Evolutionary conservation across 768 basidiomycete species (phyloP), one percentile per base, ranked within the genome.

Genomic region (Phanerochaete carnosa): DNA sequence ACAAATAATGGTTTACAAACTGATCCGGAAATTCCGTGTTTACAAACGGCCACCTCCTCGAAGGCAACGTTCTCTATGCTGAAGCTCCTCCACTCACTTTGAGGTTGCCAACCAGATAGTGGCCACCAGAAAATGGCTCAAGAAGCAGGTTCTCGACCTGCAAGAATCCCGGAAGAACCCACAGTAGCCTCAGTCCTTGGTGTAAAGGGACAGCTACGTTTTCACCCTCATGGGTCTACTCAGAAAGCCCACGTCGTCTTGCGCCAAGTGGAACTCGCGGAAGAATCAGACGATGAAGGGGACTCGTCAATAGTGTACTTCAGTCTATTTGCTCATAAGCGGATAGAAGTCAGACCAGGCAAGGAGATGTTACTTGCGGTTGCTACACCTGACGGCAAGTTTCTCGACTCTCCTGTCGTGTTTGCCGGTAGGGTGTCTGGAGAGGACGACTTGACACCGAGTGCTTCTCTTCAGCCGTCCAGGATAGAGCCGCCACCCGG

Each of bases 231-330:
- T 79, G 81, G 83, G 26, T 80, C 81, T 63, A 83, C 78, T 57
- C 84, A 86, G 67, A 89, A 88, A 70, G 80, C 88, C 28, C 88
- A 90, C 73, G 79, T 87, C 64, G 75, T 89, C 64, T 72, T 90
- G 46, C 79, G 83, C 75, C 86, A 87, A 72, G 86, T 86, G 63
- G 78, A 78, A 62, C 57, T 75, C 22, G 70, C 79, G 13, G 80
- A 81, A 28, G 77, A 81, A 64, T 73, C 80, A 11, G 71, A 67
- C 57, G 79, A 79, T 55, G 78, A 77, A 55, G 78, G 69, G 11
- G 70, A 71, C 23, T 57, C 65, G 22, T 66, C 70, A 29, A 68
- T 80, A 58, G 78, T 81, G 39, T 82, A 80, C 70, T 90, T 87
- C 68, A 83, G 79, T 68, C 74, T 90, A 13, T 86, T 87, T 69